phyloP scores from a whole-genome alignment of 257 asterid genomes.

The Paulownia fortunei region DNA sequence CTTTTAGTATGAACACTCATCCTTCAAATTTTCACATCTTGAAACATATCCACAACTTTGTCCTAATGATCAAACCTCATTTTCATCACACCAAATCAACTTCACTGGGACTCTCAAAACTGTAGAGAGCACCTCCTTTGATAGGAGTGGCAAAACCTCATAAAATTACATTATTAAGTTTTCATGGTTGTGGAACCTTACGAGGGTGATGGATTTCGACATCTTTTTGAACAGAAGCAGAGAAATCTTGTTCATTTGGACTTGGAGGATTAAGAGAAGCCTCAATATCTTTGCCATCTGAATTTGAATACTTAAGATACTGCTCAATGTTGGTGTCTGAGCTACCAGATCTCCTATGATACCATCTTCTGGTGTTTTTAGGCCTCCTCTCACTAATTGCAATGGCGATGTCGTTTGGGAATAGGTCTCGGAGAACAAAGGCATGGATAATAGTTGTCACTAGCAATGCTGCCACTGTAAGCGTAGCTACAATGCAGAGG shows the following conservation, averaged over 20 bases:
- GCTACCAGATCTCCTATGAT: conserved; percentile 51
- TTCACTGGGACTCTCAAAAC: conserved; percentile 38
- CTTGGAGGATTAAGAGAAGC: conserved; percentile 39
- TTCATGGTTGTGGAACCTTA: conserved; percentile 9
- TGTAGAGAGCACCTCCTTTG: conserved; percentile 45
- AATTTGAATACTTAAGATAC: conserved; percentile 54
- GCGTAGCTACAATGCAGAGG: conserved; percentile 61
- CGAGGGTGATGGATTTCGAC: not conserved
- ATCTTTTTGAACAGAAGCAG: conserved; percentile 17
- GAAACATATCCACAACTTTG: not conserved
- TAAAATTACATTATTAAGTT: not conserved
- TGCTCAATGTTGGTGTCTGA: conserved; percentile 50
- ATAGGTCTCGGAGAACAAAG: conserved; percentile 67
- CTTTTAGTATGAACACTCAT: not conserved
- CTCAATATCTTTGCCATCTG: conserved; percentile 58
- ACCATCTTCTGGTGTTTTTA: conserved; percentile 50
- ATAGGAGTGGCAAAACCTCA: not conserved
- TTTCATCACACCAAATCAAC: conserved; percentile 42
- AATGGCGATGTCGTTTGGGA: conserved; percentile 82
- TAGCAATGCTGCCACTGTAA: conserved; percentile 60
- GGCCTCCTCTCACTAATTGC: conserved; percentile 65
- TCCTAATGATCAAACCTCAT: not conserved
- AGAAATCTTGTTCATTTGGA: conserved; percentile 21
- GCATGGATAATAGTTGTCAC: conserved; percentile 73
- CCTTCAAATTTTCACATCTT: not conserved